A percentile compares a stretch with the other conserved stretches of the same genome.
Conservation (phyloP, 1,284 basidiomycete species). For the Ustilago lituana region DNA sequence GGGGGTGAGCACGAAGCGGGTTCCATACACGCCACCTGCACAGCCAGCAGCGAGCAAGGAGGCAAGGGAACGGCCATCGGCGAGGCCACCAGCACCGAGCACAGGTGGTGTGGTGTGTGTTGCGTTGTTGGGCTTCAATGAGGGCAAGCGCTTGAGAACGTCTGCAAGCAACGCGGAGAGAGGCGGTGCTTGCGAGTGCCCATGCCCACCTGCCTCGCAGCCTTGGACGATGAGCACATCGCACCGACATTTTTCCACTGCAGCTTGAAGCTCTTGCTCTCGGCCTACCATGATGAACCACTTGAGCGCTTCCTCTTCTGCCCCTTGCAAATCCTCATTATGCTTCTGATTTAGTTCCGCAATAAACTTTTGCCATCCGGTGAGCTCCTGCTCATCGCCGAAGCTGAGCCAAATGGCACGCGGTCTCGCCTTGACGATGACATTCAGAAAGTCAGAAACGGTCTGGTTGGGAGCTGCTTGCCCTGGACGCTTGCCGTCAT, state of each 20-base stretch:
- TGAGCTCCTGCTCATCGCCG: constrained; percentile 50
- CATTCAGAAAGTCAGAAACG: constrained; percentile 46
- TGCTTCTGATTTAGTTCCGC: constrained; percentile 40
- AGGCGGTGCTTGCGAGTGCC: constrained; percentile 55
- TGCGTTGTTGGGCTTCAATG: constrained; percentile 29
- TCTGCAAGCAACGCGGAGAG: constrained; percentile 46
- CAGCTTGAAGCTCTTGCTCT: constrained; percentile 43
- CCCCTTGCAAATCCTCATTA: constrained; percentile 24
- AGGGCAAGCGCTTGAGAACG: constrained; percentile 14
- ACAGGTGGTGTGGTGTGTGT: constrained; percentile 27
- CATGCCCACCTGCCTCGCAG: constrained; percentile 62
- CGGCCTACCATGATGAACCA: constrained; percentile 57
- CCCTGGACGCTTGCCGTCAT: constrained; percentile 33
- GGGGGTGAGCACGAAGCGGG: constrained; percentile 61
- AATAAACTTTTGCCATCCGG: constrained; percentile 44
- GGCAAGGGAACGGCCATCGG: constrained; percentile 50
- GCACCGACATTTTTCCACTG: constrained; percentile 45
- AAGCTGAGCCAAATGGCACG: constrained; percentile 62
- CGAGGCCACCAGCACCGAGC: constrained; percentile 60
- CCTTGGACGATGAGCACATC: constrained; percentile 62
- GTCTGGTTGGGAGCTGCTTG: constrained; percentile 4
- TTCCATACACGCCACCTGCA: constrained; percentile 61
- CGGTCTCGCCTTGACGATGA: constrained; percentile 45
- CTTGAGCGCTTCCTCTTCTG: constrained; percentile 33
- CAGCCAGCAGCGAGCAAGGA: constrained; percentile 57